Evolutionary conservation across 345 rosid genomes (phyloP).

Genomic region (Dipteronia sinensis): DNA sequence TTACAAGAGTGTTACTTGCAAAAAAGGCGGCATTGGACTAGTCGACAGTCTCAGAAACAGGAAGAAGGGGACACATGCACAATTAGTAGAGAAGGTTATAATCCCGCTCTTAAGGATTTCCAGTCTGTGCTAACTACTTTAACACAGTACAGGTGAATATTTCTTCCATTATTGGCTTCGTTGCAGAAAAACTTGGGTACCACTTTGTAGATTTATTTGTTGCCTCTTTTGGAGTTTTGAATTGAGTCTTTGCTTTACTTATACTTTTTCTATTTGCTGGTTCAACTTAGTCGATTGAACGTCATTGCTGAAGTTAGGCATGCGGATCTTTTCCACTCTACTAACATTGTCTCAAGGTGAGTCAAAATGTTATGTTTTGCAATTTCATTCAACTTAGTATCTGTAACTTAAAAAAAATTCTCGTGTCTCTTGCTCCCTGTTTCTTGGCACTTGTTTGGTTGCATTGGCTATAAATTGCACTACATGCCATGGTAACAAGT

Average conservation of each 20-base stretch:
- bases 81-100: slow-evolving; percentile 42
- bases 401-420: not conserved
- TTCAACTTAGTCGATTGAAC: slow-evolving; percentile 50
- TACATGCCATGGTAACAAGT: not conserved
- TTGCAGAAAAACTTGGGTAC: not conserved
- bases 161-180: not conserved
- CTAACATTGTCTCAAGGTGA: slow-evolving; percentile 60
- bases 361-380: slow-evolving; percentile 17
- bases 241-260: slow-evolving; percentile 4
- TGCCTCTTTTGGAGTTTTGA: not conserved
- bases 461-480: not conserved
- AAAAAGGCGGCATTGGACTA: slow-evolving; percentile 41
- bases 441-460: not conserved
- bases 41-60: slow-evolving; percentile 23
- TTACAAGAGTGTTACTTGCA: slow-evolving; percentile 61
- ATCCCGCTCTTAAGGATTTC: slow-evolving; percentile 53
- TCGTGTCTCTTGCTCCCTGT: not conserved
- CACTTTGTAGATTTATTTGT: not conserved
- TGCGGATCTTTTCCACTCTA: slow-evolving; percentile 53
- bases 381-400: slow-evolving; percentile 6
- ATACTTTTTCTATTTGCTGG: slow-evolving; percentile 6
- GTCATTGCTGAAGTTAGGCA: slow-evolving; percentile 62
- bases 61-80: slow-evolving; percentile 37
- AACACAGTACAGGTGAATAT: slow-evolving; percentile 54
- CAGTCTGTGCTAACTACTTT: slow-evolving; percentile 47